These are phyloP conservation scores for Chamaecyparis obtusa DNA, from an alignment of 75 land plant genomes.

Conservation along the genomic window DNA sequence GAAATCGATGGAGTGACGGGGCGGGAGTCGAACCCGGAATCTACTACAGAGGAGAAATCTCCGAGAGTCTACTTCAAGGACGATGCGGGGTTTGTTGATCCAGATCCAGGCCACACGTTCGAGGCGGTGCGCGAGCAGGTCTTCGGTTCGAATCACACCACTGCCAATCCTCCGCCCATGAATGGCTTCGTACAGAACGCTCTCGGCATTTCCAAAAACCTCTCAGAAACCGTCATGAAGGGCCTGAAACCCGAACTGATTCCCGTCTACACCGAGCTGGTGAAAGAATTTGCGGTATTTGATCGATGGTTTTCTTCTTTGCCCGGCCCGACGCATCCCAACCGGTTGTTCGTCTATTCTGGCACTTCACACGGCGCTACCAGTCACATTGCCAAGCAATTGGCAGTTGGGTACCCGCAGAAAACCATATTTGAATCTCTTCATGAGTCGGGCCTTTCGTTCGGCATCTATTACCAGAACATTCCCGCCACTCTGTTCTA, in stretches of 20 bases:
- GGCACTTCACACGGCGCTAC: conserved; percentile 79
- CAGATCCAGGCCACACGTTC: conserved; percentile 64
- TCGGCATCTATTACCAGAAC: conserved; percentile 76
- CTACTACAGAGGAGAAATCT: conserved; percentile 25
- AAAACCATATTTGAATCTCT: conserved; percentile 84
- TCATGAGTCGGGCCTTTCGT: conserved; percentile 61
- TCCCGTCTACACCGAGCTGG: conserved; percentile 39
- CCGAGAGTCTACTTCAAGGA: conserved; percentile 32
- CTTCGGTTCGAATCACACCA: conserved; percentile 36
- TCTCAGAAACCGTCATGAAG: conserved; percentile 43
- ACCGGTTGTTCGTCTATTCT: conserved; percentile 54
- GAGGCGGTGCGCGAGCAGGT: conserved; percentile 52
- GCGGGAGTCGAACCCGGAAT: conserved; percentile 38
- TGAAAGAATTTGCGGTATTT: conserved; percentile 49
- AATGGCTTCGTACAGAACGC: conserved; percentile 60
- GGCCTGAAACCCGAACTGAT: conserved; percentile 48
- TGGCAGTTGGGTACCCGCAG: conserved; percentile 71
- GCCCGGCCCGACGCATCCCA: conserved; percentile 63
- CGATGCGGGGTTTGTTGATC: conserved; percentile 51
- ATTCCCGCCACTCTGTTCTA: conserved; percentile 70
- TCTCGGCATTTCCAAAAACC: conserved; percentile 16
- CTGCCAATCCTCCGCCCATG: conserved; percentile 41
- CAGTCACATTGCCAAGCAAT: conserved; percentile 44
- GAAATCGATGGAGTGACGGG: conserved; percentile 50
- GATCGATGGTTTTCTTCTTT: conserved; percentile 63